Evolutionary conservation across 2,329 filamentous ascomycete genomes (phyloP).

Genomic region (Phialemonium atrogriseum): DNA sequence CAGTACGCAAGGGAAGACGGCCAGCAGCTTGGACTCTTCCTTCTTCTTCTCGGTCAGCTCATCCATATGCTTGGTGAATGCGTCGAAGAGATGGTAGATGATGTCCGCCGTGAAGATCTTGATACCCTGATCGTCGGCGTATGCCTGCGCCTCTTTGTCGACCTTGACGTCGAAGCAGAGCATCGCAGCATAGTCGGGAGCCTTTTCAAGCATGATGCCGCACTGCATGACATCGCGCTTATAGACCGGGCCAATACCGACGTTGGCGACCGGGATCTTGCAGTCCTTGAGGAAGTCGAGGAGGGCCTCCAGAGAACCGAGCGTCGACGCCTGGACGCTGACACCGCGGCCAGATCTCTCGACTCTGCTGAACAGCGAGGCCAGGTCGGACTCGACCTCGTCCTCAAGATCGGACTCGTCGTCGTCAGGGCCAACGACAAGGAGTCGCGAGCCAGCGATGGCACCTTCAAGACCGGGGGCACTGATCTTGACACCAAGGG

Average conservation of each 20-base stretch:
- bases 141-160: conserved; percentile 86
- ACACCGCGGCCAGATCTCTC: conserved; percentile 91
- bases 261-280: conserved; percentile 96
- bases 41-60: conserved; percentile 83
- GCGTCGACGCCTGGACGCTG: conserved; percentile 91
- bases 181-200: conserved; percentile 95
- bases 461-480: conserved; percentile 92
- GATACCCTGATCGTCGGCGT: conserved; percentile 89
- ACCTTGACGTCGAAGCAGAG: conserved; percentile 99
- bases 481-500: conserved; percentile 96
- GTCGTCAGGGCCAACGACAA: conserved; percentile 90
- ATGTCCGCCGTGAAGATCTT: conserved; percentile 99
- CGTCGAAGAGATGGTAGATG: conserved; percentile 96
- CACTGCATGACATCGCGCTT: conserved; percentile 96
- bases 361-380: conserved; percentile 82
- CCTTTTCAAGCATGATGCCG: conserved; percentile 94
- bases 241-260: conserved; percentile 94
- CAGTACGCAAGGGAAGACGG: conserved; percentile 94
- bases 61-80: conserved; percentile 92
- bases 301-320: conserved; percentile 91
- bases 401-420: conserved; percentile 96
- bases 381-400: conserved; percentile 91
- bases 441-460: conserved; percentile 88
- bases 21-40: conserved; percentile 90
- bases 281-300: conserved; percentile 92